phyloP scores from a whole-genome alignment of 495 filamentous ascomycete genomes.

The Trichoderma gamsii region DNA sequence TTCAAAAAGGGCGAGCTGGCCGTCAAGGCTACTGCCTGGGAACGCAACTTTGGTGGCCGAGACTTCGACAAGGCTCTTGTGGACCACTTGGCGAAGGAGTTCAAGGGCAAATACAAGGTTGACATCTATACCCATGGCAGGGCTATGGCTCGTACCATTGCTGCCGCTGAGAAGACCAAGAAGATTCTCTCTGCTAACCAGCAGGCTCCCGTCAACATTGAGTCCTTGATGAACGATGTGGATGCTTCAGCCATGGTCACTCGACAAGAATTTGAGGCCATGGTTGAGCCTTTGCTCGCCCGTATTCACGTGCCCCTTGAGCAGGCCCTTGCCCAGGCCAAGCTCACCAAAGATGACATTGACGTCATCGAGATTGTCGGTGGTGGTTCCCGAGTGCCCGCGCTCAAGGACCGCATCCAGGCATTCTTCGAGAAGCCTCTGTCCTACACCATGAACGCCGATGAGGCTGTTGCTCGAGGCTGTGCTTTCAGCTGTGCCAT shows the following conservation, averaged over 20 bases:
- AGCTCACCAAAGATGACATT: slow-evolving; percentile 84
- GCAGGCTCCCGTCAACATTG: slow-evolving; percentile 89
- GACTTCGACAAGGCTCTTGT: slow-evolving; percentile 93
- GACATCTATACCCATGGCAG: slow-evolving; percentile 85
- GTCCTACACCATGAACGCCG: slow-evolving; percentile 96
- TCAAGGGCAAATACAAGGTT: slow-evolving; percentile 87
- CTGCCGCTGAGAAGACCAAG: slow-evolving; percentile 95
- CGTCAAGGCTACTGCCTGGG: slow-evolving; percentile 87
- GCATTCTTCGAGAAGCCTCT: slow-evolving; percentile 86
- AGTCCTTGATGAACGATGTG: slow-evolving; percentile 96
- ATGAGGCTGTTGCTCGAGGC: slow-evolving; percentile 93
- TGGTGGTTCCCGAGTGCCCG: slow-evolving; percentile 88
- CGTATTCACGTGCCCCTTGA: slow-evolving; percentile 70
- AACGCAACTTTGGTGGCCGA: slow-evolving; percentile 95
- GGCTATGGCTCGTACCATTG: slow-evolving; percentile 76
- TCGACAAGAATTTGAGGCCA: slow-evolving; percentile 86
- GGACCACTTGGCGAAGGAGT: slow-evolving; percentile 91
- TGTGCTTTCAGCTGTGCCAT: slow-evolving; percentile 98
- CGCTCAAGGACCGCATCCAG: slow-evolving; percentile 84
- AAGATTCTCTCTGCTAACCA: slow-evolving; percentile 97
- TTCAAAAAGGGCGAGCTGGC: slow-evolving; percentile 95
- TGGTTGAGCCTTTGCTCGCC: slow-evolving; percentile 79
- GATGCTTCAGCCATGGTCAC: slow-evolving; percentile 87
- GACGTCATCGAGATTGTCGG: slow-evolving; percentile 91
- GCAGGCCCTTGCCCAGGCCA: slow-evolving; percentile 86